Percentiles rank a stretch among this genome's conserved stretches.
These are phyloP conservation scores for Quambalaria eucalypti DNA, from an alignment of 1,284 basidiomycete genomes.

Conservation along the genomic window DNA sequence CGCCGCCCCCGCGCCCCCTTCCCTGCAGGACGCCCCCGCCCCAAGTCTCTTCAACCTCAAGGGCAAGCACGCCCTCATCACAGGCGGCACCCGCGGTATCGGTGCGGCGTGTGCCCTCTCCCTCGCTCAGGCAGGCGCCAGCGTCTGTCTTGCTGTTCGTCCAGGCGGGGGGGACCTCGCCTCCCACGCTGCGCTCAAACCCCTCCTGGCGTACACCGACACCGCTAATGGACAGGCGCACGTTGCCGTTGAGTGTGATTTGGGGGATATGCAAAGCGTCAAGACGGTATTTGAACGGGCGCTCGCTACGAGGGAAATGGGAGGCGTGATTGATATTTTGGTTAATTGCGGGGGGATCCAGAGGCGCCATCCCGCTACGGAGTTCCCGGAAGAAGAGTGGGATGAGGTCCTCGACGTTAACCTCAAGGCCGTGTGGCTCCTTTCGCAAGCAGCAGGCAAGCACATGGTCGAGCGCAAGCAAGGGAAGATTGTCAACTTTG, in stretches of 20 bases:
- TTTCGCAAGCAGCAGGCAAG: constrained; percentile 27
- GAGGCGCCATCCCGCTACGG: constrained; percentile 50
- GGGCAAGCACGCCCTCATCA: constrained; percentile 27
- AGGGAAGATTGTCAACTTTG: constrained; percentile 42
- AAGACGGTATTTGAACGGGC: constrained; percentile 58
- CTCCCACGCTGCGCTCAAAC: constrained; percentile 10
- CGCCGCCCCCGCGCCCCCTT: no score
- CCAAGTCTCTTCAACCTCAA: constrained; percentile 20
- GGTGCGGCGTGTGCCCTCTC: constrained; percentile 49
- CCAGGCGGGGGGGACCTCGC: constrained; percentile 9
- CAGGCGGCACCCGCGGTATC: constrained; percentile 32
- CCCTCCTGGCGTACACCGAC: constrained; percentile 9
- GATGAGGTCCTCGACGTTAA: constrained; percentile 55
- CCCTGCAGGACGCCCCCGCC: no score
- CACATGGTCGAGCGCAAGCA: constrained; percentile 25
- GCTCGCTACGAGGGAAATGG: constrained; percentile 46
- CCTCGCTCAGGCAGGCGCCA: constrained; percentile 59
- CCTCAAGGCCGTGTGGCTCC: constrained; percentile 31
- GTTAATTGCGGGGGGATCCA: constrained; percentile 94
- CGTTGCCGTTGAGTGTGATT: constrained; percentile 64
- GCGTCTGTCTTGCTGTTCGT: constrained; percentile 60
- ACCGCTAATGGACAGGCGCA: constrained; percentile 51
- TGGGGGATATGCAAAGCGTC: constrained; percentile 62
- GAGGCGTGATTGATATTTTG: constrained; percentile 64
- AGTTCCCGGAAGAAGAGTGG: constrained; percentile 79